phyloP scores from a whole-genome alignment of 2,329 filamentous ascomycete genomes.

The Pseudocercospora fijiensis region DNA sequence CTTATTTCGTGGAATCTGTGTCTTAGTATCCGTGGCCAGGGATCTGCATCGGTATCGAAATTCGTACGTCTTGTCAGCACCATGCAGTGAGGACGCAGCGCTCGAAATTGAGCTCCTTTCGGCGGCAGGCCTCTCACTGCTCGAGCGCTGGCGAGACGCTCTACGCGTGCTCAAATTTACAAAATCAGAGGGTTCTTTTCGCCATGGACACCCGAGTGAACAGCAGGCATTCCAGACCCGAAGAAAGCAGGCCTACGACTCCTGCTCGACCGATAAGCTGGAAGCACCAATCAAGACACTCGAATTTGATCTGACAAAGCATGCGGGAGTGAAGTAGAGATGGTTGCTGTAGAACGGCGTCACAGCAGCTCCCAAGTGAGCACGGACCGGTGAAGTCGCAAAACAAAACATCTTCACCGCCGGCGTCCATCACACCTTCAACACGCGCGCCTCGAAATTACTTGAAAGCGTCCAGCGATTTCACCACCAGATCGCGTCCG shows the following conservation, averaged over 20 bases:
- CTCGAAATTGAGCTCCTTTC: background rate
- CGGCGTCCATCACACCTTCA: background rate
- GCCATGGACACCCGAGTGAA: background rate
- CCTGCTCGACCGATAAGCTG: background rate
- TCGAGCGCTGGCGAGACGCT: background rate
- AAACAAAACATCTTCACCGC: background rate
- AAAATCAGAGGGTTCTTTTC: background rate
- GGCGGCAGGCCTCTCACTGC: background rate
- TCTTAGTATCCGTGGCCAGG: background rate
- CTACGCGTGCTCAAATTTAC: background rate
- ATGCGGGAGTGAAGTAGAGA: conserved; percentile 1
- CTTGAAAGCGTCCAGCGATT: background rate
- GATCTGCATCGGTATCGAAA: background rate
- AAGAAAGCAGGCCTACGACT: background rate
- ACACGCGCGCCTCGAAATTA: background rate
- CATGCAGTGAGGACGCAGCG: background rate
- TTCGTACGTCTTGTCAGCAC: background rate
- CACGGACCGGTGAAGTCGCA: background rate
- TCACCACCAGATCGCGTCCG: background rate
- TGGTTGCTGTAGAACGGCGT: background rate
- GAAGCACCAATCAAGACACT: background rate
- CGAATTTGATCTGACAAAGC: background rate
- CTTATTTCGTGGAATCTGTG: no score
- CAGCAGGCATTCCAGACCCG: background rate
- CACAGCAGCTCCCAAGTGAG: background rate